A percentile compares a stretch with the other conserved stretches of the same genome.
These are phyloP conservation scores for Dictyostelium intermedium DNA, from an alignment of 78 protist genomes.

Conservation along the genomic window DNA sequence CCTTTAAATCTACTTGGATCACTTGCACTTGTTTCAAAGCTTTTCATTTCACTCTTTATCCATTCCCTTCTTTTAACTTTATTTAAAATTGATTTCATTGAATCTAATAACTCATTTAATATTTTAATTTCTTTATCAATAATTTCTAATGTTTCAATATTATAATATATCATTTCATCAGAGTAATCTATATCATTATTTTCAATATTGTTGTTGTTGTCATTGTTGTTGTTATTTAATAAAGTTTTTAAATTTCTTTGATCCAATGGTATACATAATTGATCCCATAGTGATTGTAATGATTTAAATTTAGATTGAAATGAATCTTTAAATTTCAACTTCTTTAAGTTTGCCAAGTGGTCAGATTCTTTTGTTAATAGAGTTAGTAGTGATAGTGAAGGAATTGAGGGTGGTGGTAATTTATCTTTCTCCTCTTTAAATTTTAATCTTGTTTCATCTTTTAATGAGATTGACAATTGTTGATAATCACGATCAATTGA, in stretches of 20 bases:
- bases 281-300: background rate
- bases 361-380: background rate
- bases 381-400: background rate
- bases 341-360: background rate
- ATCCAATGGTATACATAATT: background rate
- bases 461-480: background rate
- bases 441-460: background rate
- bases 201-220: background rate
- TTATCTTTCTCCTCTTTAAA: background rate
- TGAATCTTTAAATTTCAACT: background rate
- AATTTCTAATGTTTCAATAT: background rate
- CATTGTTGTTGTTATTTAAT: background rate
- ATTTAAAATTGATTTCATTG: constrained; percentile 12
- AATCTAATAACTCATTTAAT: background rate
- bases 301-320: background rate
- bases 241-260: background rate
- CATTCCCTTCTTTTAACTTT: constrained; percentile 34
- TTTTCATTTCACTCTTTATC: constrained; percentile 5
- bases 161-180: background rate
- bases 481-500: background rate
- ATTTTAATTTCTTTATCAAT: background rate
- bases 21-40: constrained; percentile 1
- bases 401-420: background rate
- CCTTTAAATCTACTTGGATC: constrained; percentile 28
- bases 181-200: background rate